Evolutionary conservation across 1,139 yeast genomes (phyloP).

Genomic region (Ogataea hybrid): DNA sequence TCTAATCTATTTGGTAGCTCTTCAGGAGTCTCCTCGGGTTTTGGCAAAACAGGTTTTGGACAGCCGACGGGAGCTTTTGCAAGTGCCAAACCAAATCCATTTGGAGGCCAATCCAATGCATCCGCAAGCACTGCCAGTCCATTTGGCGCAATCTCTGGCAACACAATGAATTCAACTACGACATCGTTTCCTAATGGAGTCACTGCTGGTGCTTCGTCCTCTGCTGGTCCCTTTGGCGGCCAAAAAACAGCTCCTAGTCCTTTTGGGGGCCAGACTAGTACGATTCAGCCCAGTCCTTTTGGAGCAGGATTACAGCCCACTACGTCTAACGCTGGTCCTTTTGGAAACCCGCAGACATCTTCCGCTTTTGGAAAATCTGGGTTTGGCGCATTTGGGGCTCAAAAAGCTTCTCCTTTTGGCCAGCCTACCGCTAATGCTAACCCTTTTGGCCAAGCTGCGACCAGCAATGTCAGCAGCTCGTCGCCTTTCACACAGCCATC

Average conservation of each 20-base stretch:
- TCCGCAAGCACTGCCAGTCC: not conserved
- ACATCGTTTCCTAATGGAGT: not conserved
- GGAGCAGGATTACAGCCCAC: constrained; percentile 1
- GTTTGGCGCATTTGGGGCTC: constrained; percentile 3
- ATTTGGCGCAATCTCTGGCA: not conserved
- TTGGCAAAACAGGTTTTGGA: constrained; percentile 11
- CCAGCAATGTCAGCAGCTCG: not conserved
- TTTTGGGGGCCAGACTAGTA: not conserved
- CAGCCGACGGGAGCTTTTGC: constrained; percentile 9
- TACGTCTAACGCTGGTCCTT: constrained; percentile 1
- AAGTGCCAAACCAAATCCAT: constrained; percentile 4
- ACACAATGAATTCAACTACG: too few relatives aligned
- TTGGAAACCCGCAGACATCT: constrained; percentile 1
- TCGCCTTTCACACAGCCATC: not conserved
- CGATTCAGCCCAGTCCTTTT: constrained; percentile 3
- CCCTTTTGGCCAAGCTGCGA: not conserved
- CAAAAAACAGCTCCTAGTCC: not conserved
- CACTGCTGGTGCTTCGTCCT: not conserved
- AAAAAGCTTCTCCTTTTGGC: not conserved
- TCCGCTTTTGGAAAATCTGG: constrained; percentile 11
- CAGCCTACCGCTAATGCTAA: not conserved
- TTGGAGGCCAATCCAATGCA: constrained; percentile 5
- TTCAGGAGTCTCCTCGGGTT: not conserved
- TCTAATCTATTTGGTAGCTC: constrained; percentile 2
- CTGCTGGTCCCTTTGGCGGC: not conserved